Evolutionary conservation across 2,329 filamentous ascomycete genomes (phyloP), one percentile per base, ranked within the genome.

Genomic region (Alternaria arborescens): DNA sequence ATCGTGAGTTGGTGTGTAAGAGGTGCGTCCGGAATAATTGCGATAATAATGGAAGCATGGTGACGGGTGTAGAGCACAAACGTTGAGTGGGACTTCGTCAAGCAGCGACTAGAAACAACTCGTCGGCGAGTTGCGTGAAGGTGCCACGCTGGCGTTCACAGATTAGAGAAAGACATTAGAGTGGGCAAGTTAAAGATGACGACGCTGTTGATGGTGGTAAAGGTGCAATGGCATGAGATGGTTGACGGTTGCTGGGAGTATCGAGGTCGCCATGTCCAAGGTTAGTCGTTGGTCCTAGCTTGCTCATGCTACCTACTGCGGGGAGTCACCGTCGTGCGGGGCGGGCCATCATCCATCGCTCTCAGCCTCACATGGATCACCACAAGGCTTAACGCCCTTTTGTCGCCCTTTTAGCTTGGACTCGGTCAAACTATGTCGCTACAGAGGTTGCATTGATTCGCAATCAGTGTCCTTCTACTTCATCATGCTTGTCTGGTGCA

Each of bases 41-140:
- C 61, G 81, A 79, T 70, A 83, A 75, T 80, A 78, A 74, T 72
- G 77, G 80, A 79, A 80, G 76, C 85, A 87, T 87, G 64, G 82
- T 85, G 82, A 72, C 76, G 69, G 62, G 60, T 64, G 60, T 64
- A 58, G 38, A 62, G 60, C 34, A 62, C 69, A 73, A 71, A 64
- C 60, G 61, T 63, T 62, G 62, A 41, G 63, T 68, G 41, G 64
- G 63, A 58, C 65, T 69, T 66, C 55, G 67, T 71, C 51, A 60
- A 65, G 58, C 58, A 52, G 63, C 55, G 61, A 62, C 60, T 55
- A 55, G 58, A 22, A n/a, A 57, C 68, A 72, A 66, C 62, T 67
- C 67, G 51, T 60, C 10, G 57, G 34, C 41, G 67, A 71, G 63
- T 60, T 65, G 70, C 50, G 68, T 64, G 56, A 61, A 64, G 59